Base-by-base conservation (phyloP, 495 filamentous ascomycete species). In the Tuber umbilicatum region DNA sequence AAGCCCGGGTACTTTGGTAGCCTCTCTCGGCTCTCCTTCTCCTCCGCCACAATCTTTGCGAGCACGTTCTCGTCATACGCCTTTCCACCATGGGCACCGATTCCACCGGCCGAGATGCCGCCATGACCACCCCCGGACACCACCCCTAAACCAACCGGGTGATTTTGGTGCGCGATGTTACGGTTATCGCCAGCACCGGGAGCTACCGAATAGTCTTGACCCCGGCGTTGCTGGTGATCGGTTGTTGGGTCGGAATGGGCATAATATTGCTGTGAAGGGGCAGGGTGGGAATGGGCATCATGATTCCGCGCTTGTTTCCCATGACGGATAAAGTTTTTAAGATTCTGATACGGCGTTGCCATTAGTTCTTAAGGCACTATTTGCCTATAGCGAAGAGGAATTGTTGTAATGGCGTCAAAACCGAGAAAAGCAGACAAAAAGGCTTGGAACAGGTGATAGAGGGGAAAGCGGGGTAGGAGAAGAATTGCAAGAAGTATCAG, bases 301-400 rank as follows among this genome's bases (percentile, higher is more conserved):
- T 84, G 87, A 85, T 80, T 91, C 73, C 93, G 91, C 75, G 93
- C 94, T 86, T 97, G 93, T 86, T 97, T 97, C 75, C 88, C 94
- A 86, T 97, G 95, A 74, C 95, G 93, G 85, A 99, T 96, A 84
- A 99, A 94, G 85, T 97, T 99, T 85, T 99, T 97, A 73, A 99
- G 85, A 79, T 90, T 92, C 86, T 93, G 91, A 38, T 83, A 84
- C 64, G 82, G 80, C 45, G 82, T 78, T 75, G 81, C 77, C 73
- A 81, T 85, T 74, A 81, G 79, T n/a, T n/a, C 72, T 73, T 72
- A 19, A 35, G 45, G 19, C 68, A 45, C 68, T 70, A 31, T 16
- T 38, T 35, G 72, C 68, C 31, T 41, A 7, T 35, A 12, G 10
- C 2, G 27, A 16, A 16, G 27, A 4, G 14, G 17, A 64, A 31